Conservation (phyloP, 2,329 filamentous ascomycete genomes). For the Curvularia spicifera region DNA sequence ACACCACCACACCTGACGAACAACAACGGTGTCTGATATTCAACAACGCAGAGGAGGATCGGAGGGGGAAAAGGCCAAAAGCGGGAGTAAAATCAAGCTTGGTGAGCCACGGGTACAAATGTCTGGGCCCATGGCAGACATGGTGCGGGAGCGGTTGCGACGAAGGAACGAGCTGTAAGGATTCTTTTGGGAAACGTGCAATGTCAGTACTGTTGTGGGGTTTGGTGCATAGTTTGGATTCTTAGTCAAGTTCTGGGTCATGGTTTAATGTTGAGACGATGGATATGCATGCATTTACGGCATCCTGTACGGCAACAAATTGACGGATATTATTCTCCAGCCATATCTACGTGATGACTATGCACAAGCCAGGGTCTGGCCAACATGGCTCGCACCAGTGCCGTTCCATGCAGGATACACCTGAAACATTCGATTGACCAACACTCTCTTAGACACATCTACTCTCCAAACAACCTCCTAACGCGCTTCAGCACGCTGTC, state of each 20-base stretch:
- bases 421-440: neutral
- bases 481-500: conserved; percentile 95
- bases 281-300: conserved; percentile 14
- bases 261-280: conserved; percentile 33
- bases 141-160: conserved; percentile 39
- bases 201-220: conserved; percentile 26
- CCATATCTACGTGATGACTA: neutral
- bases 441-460: conserved; percentile 35
- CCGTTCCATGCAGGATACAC: neutral
- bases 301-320: neutral
- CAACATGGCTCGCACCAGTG: neutral
- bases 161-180: conserved; percentile 43
- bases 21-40: conserved; percentile 16
- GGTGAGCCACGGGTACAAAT: conserved; percentile 44
- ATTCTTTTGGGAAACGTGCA: conserved; percentile 20
- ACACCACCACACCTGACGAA: conserved; percentile 20
- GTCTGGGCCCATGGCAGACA: conserved; percentile 45
- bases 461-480: conserved; percentile 74
- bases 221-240: conserved; percentile 13
- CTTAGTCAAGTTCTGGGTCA: conserved; percentile 1
- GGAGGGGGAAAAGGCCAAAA: conserved; percentile 6
- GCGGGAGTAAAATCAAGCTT: conserved; percentile 28
- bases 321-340: conserved; percentile 4
- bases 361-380: neutral
- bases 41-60: conserved; percentile 15